Evolutionary conservation across 176 grass and related monocot species (phyloP), one percentile per base, ranked within the genome.

Genomic region (Oryza glaberrima): DNA sequence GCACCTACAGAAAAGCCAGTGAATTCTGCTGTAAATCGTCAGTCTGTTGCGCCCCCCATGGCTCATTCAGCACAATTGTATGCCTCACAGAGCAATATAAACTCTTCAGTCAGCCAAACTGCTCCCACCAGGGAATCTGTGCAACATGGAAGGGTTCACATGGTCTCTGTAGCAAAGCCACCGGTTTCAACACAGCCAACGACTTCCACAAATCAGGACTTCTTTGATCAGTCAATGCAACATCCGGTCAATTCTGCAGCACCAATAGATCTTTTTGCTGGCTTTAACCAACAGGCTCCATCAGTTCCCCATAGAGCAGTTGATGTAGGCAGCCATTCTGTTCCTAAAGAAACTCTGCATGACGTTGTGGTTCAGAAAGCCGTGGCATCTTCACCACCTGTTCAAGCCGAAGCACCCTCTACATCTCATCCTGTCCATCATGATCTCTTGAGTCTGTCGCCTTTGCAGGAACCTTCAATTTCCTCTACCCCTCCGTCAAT

Each of bases 241-340:
- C 81, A 77, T 66, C 38, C 73, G 23, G 65, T 45, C 11, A 75
- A 56, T 76, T 13, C 76, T 81, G 71, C 80, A 77, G 63, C 84
- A 44, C 58, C 79, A 3, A 67, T 93, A 72, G 93, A 94, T 85
- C 76, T 94, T 17, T 92, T 92, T 92, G 91, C 91, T 35, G 86
- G 88, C 45, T 95, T 92, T 83, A 76, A 87, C 54, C 85, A 90
- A 74, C 91, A 92, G 51, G 45, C 51, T 9, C 72, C 76, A 47
- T 78, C 88, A 67, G 54, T 82, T 71, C 77, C 60, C 51, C 72
- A 66, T 83, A 77, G 49, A 38, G 26, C 51, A 77, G 20, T 70
- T 82, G 68, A 66, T 72, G 64, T 77, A 65, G 40, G 43, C 20
- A 80, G 70, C 34, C 81, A 91, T 26, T 75, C 43, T 84, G 70